Percentiles rank a stretch among this genome's conserved stretches.
Conservation (phyloP, 176 grass and related monocot species). For the Poa pratensis region DNA sequence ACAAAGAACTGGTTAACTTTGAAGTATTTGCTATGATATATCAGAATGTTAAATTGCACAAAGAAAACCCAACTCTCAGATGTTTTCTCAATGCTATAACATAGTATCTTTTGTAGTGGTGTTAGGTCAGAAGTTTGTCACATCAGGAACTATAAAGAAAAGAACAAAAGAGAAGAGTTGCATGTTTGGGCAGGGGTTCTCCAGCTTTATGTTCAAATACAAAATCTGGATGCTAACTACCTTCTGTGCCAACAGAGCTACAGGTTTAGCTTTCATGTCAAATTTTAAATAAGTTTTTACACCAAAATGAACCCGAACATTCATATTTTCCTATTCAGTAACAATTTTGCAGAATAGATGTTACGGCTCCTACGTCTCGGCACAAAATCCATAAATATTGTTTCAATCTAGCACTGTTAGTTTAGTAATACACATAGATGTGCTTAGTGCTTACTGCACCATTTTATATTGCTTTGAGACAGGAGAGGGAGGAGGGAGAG, state of each 20-base stretch:
- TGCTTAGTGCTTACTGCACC: neutral
- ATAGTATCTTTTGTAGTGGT: constrained; percentile 23
- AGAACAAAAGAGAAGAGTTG: constrained; percentile 17
- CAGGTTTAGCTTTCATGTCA: constrained; percentile 8
- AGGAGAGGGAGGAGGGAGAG: neutral
- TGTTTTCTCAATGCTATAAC: constrained; percentile 7
- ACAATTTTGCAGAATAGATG: constrained; percentile 19
- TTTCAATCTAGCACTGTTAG: constrained; percentile 25
- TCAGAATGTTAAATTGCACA: constrained; percentile 39
- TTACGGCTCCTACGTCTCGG: neutral
- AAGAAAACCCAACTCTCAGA: constrained; percentile 22
- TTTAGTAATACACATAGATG: constrained; percentile 16
- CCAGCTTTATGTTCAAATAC: constrained; percentile 13
- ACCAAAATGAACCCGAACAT: constrained; percentile 14
- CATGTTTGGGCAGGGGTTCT: constrained; percentile 5
- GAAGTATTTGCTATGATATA: constrained; percentile 23
- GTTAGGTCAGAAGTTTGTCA: constrained; percentile 16
- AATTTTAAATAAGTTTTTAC: constrained; percentile 17
- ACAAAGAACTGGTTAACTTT: constrained; percentile 35
- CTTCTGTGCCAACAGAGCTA: constrained; percentile 27
- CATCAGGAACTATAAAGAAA: constrained; percentile 33
- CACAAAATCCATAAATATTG: constrained; percentile 28
- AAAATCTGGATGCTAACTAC: constrained; percentile 19
- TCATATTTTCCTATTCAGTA: neutral
- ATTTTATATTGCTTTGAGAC: neutral